Percentiles rank a stretch among this genome's conserved stretches.
These are phyloP conservation scores for Macroventuria anomochaeta DNA, from an alignment of 2,329 filamentous ascomycete genomes.

Conservation along the genomic window DNA sequence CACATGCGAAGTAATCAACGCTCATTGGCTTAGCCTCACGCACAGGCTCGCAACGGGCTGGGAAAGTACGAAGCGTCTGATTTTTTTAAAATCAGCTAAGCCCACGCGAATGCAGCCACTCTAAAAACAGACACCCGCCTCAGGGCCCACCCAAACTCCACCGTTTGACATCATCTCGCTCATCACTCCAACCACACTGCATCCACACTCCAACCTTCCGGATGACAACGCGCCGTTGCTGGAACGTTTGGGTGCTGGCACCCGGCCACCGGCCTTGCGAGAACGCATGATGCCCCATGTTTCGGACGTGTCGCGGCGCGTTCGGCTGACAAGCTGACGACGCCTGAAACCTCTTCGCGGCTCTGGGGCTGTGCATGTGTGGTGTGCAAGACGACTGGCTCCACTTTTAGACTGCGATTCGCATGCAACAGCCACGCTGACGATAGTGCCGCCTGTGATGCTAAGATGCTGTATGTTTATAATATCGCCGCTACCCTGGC, in stretches of 20 bases:
- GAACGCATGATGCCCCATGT: constrained; percentile 24
- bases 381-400: constrained; percentile 20
- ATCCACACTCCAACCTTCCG: constrained; percentile 11
- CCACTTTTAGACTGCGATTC: constrained; percentile 14
- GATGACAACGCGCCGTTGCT: constrained; percentile 8
- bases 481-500: constrained; percentile 13
- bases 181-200: constrained; percentile 13
- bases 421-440: constrained; percentile 17
- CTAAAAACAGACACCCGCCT: constrained; percentile 20
- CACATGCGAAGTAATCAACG: too few relatives aligned
- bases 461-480: constrained; percentile 7
- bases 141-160: constrained; percentile 9
- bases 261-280: background rate
- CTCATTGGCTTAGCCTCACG: too few relatives aligned
- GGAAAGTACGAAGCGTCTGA: constrained; percentile 11
- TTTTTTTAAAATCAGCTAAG: too few relatives aligned
- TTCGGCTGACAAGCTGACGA: constrained; percentile 40
- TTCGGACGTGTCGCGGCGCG: constrained; percentile 36
- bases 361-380: constrained; percentile 31
- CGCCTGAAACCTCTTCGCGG: constrained; percentile 42
- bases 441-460: constrained; percentile 2
- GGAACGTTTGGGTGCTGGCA: constrained; percentile 1
- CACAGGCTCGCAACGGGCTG: constrained; percentile 1
- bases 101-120: constrained; percentile 7
- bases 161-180: constrained; percentile 9